Conservation (phyloP, 441 rosid genomes). For the Aquilaria agallochum region DNA sequence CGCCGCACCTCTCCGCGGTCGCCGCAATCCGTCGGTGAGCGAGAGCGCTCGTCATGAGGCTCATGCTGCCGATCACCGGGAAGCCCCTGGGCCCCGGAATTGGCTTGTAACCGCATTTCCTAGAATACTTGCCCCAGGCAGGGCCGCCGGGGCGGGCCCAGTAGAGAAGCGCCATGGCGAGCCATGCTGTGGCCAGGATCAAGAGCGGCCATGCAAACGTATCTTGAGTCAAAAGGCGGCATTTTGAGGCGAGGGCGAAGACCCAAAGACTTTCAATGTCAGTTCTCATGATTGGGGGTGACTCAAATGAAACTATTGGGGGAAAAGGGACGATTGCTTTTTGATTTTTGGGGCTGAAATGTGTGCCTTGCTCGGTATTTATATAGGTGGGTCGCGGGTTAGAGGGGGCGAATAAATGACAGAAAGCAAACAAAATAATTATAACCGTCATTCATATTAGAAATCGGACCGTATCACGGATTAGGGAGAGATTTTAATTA, state of each 20-base stretch:
- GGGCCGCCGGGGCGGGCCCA: conserved; percentile 94
- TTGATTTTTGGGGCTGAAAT: conserved; percentile 8
- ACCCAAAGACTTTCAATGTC: conserved; percentile 56
- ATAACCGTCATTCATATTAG: background rate
- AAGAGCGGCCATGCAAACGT: conserved; percentile 39
- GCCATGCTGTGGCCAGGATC: conserved; percentile 36
- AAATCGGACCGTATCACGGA: no score
- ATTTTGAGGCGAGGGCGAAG: conserved; percentile 57
- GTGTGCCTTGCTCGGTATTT: conserved; percentile 2
- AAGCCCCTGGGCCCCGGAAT: conserved; percentile 83
- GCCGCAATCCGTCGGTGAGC: conserved; percentile 69
- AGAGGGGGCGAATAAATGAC: background rate
- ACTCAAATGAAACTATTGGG: conserved; percentile 7
- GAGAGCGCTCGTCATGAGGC: conserved; percentile 51
- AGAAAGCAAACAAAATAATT: no score
- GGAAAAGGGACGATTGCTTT: conserved; percentile 15
- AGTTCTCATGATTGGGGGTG: conserved; percentile 28
- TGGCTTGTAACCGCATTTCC: conserved; percentile 10
- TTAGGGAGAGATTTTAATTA: no score
- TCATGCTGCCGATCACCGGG: conserved; percentile 71
- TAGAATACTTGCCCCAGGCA: conserved; percentile 73
- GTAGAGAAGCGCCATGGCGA: conserved; percentile 33
- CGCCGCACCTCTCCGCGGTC: conserved; percentile 34
- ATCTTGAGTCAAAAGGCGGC: conserved; percentile 34
- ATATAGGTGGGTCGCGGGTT: conserved; percentile 11